Percentiles rank a stretch among this genome's conserved stretches.
Conservation (phyloP, 2,329 filamentous ascomycete species). For the Colletotrichum sp. region DNA sequence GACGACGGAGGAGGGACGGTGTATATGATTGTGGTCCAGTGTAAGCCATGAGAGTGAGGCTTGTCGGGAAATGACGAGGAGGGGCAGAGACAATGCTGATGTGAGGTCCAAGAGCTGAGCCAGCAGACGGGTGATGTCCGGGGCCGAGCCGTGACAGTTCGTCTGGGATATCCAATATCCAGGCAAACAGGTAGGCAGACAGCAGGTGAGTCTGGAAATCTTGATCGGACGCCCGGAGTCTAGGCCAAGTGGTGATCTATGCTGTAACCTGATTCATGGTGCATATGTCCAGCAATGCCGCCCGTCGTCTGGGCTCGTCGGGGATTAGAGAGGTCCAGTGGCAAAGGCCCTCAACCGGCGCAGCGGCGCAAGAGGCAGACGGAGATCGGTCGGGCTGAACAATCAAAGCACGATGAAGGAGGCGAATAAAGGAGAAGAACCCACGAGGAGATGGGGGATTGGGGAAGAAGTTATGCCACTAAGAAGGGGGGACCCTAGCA, state of each 20-base stretch:
- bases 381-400: not conserved
- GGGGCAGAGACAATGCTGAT: constrained; percentile 6
- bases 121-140: constrained; percentile 4
- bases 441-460: constrained; percentile 12
- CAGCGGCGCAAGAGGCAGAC: not conserved
- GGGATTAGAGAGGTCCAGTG: not conserved
- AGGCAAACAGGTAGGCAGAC: not conserved
- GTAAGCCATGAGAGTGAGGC: constrained; percentile 10
- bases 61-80: not conserved
- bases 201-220: not conserved
- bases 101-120: not conserved
- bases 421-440: constrained; percentile 6
- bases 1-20: not conserved
- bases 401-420: not conserved
- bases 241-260: constrained; percentile 23
- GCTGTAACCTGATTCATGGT: constrained; percentile 28
- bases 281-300: constrained; percentile 38
- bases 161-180: not conserved
- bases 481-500: constrained; percentile 21
- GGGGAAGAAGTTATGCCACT: constrained; percentile 16
- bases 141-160: constrained; percentile 6
- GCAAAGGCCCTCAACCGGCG: constrained; percentile 1
- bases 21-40: constrained; percentile 19
- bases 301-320: constrained; percentile 20
- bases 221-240: constrained; percentile 14